These are phyloP conservation scores for Endocarpon pusillum DNA, from an alignment of 495 filamentous ascomycete genomes.

Conservation along the genomic window DNA sequence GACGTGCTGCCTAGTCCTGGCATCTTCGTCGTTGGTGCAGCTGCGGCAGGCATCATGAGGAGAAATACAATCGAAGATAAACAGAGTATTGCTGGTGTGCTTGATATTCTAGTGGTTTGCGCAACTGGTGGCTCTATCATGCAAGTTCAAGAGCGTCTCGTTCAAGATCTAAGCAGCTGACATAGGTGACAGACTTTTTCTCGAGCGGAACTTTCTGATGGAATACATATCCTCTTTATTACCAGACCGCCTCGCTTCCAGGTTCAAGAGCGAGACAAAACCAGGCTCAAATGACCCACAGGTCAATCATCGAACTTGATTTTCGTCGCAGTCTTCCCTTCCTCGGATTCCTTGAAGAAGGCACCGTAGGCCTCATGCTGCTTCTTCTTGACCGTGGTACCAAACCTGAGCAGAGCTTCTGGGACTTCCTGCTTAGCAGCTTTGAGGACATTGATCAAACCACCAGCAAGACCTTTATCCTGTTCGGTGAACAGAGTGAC, in stretches of 20 bases:
- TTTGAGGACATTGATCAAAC: constrained; percentile 79
- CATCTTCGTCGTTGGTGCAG: constrained; percentile 19
- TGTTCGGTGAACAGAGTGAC: constrained; percentile 87
- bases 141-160: too few species aligned
- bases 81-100: too few species aligned
- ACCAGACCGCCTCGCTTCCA: too few species aligned
- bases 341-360: constrained; percentile 70
- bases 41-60: constrained; percentile 17
- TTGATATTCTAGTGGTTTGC: too few species aligned
- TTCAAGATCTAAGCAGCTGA: too few species aligned
- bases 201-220: constrained; percentile 41
- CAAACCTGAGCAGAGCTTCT: constrained; percentile 77
- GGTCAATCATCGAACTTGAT: constrained; percentile 70
- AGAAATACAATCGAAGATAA: too few species aligned
- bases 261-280: too few species aligned
- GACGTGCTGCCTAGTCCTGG: constrained; percentile 12
- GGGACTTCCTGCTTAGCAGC: constrained; percentile 78
- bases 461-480: constrained; percentile 77
- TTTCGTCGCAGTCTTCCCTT: constrained; percentile 70
- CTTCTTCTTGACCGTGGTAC: constrained; percentile 98
- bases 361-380: constrained; percentile 80
- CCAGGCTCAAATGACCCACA: too few species aligned
- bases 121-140: too few species aligned
- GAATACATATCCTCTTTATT: too few species aligned
- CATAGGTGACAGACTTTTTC: constrained; percentile 38